These are phyloP conservation scores for Fusarium equiseti DNA, from an alignment of 2,329 filamentous ascomycete species.

Conservation along the genomic window DNA sequence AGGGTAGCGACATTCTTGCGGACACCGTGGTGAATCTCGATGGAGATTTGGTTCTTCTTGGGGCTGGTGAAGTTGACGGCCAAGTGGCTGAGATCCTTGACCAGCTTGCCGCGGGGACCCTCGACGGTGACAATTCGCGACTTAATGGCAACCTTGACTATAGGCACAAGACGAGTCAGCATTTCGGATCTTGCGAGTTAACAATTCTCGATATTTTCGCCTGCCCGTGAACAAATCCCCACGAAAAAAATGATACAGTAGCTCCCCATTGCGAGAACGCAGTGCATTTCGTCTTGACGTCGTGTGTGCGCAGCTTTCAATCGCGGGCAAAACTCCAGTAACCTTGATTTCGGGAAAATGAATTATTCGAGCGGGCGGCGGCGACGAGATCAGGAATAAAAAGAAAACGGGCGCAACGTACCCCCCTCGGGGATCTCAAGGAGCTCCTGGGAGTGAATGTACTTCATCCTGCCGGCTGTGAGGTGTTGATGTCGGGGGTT, in stretches of 20 bases:
- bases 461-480: conserved; percentile 90
- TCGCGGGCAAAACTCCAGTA: conserved; percentile 33
- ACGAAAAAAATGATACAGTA: not conserved
- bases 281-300: conserved; percentile 28
- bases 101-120: conserved; percentile 96
- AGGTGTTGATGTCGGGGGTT: conserved; percentile 60
- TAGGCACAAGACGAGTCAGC: conserved; percentile 52
- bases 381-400: conserved; percentile 11
- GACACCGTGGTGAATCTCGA: conserved; percentile 98
- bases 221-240: conserved; percentile 13
- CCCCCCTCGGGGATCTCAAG: conserved; percentile 96
- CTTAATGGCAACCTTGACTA: conserved; percentile 98
- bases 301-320: conserved; percentile 30
- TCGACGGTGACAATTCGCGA: conserved; percentile 96
- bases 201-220: conserved; percentile 3
- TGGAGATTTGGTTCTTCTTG: conserved; percentile 88
- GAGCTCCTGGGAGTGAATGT: conserved; percentile 98
- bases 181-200: conserved; percentile 26
- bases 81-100: conserved; percentile 96
- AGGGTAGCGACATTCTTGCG: conserved; percentile 99
- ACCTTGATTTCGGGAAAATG: conserved; percentile 17
- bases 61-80: conserved; percentile 95
- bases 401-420: conserved; percentile 67
- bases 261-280: conserved; percentile 11
- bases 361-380: conserved; percentile 24